These are phyloP conservation scores for Trichoderma parareesei DNA, from an alignment of 495 filamentous ascomycete species.

Conservation along the genomic window DNA sequence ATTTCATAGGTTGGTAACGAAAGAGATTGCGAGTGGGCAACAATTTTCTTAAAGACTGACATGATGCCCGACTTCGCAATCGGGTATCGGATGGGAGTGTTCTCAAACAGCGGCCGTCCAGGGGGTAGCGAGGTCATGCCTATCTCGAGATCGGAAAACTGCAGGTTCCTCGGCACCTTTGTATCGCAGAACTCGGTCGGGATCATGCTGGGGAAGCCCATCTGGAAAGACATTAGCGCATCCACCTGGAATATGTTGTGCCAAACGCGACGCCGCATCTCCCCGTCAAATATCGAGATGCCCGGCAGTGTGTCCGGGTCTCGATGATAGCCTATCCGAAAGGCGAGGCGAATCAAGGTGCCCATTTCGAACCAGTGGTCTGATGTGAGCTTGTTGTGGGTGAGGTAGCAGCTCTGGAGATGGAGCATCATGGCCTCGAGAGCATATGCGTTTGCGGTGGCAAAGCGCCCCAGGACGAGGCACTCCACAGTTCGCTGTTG, in stretches of 20 bases:
- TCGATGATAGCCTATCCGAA: constrained; percentile 41
- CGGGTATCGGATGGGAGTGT: constrained; percentile 36
- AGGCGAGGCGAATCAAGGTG: constrained; percentile 4
- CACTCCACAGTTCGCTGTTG: constrained; percentile 26
- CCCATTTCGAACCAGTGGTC: constrained; percentile 12
- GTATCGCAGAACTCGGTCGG: constrained; percentile 38
- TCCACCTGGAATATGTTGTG: constrained; percentile 40
- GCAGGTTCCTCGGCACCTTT: constrained; percentile 33
- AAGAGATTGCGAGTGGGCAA: constrained; percentile 24
- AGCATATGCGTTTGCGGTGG: constrained; percentile 31
- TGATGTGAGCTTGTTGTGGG: constrained; percentile 28
- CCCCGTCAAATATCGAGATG: constrained; percentile 43
- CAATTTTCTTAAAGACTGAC: constrained; percentile 29
- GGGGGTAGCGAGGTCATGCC: constrained; percentile 28
- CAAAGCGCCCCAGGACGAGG: constrained; percentile 34
- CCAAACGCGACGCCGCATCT: constrained; percentile 46
- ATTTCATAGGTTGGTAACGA: constrained; percentile 25
- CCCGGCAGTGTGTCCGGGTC: constrained; percentile 31
- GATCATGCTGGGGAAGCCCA: constrained; percentile 41
- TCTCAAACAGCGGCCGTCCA: constrained; percentile 31
- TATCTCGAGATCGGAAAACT: constrained; percentile 39
- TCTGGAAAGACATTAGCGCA: constrained; percentile 38
- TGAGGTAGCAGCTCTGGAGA: constrained; percentile 27
- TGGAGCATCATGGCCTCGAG: constrained; percentile 42
- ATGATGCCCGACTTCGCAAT: constrained; percentile 34